Evolutionary conservation across 768 basidiomycete genomes (phyloP).

Genomic region (Pleurotus platypus): DNA sequence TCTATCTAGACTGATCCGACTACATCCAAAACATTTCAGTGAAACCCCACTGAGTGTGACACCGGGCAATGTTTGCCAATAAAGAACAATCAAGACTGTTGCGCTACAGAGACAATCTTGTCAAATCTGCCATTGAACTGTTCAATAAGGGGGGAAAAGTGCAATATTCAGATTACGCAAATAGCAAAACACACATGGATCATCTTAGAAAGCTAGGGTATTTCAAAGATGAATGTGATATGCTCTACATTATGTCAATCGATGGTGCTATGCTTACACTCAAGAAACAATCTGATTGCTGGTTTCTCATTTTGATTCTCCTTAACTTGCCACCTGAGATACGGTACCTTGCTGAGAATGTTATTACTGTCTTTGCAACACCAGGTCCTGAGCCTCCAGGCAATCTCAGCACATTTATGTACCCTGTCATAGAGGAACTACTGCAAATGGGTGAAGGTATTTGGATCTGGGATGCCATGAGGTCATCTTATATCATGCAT

Average conservation of each 20-base stretch:
- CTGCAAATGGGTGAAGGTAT: conserved; percentile 22
- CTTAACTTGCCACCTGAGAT: conserved; percentile 19
- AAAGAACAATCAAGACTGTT: conserved; percentile 17
- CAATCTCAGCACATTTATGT: conserved; percentile 23
- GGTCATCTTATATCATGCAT: conserved; percentile 19
- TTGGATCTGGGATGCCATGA: conserved; percentile 30
- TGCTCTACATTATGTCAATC: conserved; percentile 20
- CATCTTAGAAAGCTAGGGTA: conserved; percentile 16
- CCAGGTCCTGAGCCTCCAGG: conserved; percentile 24
- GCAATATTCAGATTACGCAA: conserved; percentile 22
- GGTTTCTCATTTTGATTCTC: conserved; percentile 19
- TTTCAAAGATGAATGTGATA: conserved; percentile 20
- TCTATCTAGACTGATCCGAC: too few relatives aligned
- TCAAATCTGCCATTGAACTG: conserved; percentile 17
- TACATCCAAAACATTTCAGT: too few relatives aligned
- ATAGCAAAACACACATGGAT: conserved; percentile 16
- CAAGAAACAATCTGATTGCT: conserved; percentile 28
- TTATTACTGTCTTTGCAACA: conserved; percentile 20
- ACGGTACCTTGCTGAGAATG: conserved; percentile 15
- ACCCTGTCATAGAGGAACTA: conserved; percentile 23
- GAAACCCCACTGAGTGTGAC: too few relatives aligned
- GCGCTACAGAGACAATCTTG: conserved; percentile 18
- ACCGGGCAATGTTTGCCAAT: conserved; percentile 24
- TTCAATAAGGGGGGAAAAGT: conserved; percentile 9
- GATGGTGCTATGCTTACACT: conserved; percentile 30